Percentiles rank a stretch among this genome's conserved stretches.
These are phyloP conservation scores for Onygena corvina DNA, from an alignment of 2,329 filamentous ascomycete species.

Conservation along the genomic window DNA sequence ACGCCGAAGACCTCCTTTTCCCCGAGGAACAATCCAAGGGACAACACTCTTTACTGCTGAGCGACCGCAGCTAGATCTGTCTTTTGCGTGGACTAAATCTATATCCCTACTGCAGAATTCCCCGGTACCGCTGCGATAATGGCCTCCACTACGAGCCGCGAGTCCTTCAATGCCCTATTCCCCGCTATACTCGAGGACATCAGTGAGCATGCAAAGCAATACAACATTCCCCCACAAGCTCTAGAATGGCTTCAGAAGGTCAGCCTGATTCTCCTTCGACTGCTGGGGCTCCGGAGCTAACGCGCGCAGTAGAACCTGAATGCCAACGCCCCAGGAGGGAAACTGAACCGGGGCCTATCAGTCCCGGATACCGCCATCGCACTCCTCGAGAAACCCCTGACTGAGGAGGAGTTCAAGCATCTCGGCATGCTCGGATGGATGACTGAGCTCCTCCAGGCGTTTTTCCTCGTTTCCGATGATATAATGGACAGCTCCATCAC, in stretches of 20 bases:
- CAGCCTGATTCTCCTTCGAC: conserved; percentile 17
- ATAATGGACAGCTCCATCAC: conserved; percentile 98
- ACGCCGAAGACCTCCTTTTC: background rate
- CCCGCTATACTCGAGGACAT: conserved; percentile 74
- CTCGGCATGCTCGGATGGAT: conserved; percentile 87
- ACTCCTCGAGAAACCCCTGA: conserved; percentile 14
- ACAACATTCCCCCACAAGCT: conserved; percentile 70
- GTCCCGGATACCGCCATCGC: conserved; percentile 30
- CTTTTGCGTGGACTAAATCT: no score
- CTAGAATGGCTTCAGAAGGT: conserved; percentile 81
- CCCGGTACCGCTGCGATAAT: conserved; percentile 31
- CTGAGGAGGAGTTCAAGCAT: conserved; percentile 71
- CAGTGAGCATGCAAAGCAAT: conserved; percentile 62
- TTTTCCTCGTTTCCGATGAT: conserved; percentile 97
- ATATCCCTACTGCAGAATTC: background rate
- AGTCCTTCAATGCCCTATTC: conserved; percentile 81
- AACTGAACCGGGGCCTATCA: conserved; percentile 96
- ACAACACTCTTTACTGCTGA: background rate
- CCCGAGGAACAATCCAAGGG: background rate
- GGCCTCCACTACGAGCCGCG: conserved; percentile 56
- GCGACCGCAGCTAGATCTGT: background rate
- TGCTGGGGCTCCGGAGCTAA: background rate
- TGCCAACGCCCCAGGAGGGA: conserved; percentile 81
- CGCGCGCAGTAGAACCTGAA: conserved; percentile 54
- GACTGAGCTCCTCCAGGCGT: conserved; percentile 95